These are phyloP conservation scores for Leptographium radiaticola DNA, from an alignment of 2,329 filamentous ascomycete genomes.

Conservation along the genomic window DNA sequence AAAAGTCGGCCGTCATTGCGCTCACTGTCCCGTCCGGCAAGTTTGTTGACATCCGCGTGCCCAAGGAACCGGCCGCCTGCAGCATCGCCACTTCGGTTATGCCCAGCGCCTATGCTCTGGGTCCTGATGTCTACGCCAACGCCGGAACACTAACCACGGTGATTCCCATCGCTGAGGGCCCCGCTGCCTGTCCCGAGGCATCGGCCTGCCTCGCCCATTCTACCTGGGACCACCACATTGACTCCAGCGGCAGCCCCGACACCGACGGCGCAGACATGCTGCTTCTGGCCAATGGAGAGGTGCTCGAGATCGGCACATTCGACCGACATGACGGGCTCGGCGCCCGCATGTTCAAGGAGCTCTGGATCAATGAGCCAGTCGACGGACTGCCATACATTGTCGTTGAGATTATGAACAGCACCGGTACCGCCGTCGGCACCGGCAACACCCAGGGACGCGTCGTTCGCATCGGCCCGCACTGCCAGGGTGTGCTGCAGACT, in stretches of 20 bases:
- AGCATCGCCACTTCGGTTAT: background rate
- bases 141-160: background rate
- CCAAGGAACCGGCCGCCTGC: background rate
- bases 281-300: conserved; percentile 3
- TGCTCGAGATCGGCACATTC: background rate
- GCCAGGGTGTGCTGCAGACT: conserved; percentile 2
- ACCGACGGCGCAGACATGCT: conserved; percentile 4
- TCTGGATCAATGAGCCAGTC: background rate
- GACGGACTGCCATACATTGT: conserved; percentile 3
- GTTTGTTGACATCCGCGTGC: conserved; percentile 4
- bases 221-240: conserved; percentile 1
- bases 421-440: background rate
- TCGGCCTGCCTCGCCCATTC: background rate
- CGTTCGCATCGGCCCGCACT: conserved; percentile 2
- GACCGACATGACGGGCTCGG: background rate
- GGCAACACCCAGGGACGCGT: background rate
- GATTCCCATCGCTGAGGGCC: background rate
- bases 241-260: background rate
- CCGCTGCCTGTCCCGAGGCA: background rate
- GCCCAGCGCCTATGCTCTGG: background rate
- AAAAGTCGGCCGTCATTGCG: background rate
- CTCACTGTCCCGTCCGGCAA: conserved; percentile 3
- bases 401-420: background rate
- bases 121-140: background rate
- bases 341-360: conserved; percentile 2